Evolutionary conservation across 306 rosid genomes (phyloP), one percentile per base, ranked within the genome.

Genomic region (Urtica urens): DNA sequence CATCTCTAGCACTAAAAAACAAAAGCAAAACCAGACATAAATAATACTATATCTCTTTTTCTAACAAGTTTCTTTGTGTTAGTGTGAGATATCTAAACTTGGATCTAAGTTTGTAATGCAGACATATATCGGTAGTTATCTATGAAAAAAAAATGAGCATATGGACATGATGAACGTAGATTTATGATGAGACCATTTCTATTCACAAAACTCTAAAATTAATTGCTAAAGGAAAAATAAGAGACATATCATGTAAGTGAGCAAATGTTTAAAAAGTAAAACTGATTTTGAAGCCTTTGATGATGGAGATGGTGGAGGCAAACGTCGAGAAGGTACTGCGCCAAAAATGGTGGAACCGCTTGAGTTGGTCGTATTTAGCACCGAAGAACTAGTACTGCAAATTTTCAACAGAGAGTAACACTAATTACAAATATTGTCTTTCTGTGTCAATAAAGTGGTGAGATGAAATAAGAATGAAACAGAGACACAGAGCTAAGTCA

Each of bases 261-360:
- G 62, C 26, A 62, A 42, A 42, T 67, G 37, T 34, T 49, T 23
- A 23, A 62, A 13, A 33, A 53, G 40, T 43, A 49, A 64, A 38
- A 13, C 51, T 50, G 55, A 10, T 34, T 51, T 51, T 51, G 82
- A 35, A 7, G 59, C 53, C 40, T 73, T 46, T 14, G 63, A 57
- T 43, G 90, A 51, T 24, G 76, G 60, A 9, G 75, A 46, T 14
- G 63, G 51, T 43, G 90, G 54, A 24, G 76, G 60, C 10, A 79
- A 53, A 7, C 87, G 87, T 28, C 53, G 65, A 23, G 77, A 55
- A 18, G 94, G 94, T 8, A 49, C 78, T 17, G 92, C 82, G 17
- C 95, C 95, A 60, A 80, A 80, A 27, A 84, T 92, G 24, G 77
- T 80, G n/a, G 95, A 78, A 23, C 95, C 95, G 21, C 45, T 78